Conservation (phyloP, 192 early-diverging fungal genomes). For the Entomortierella lignicola region DNA sequence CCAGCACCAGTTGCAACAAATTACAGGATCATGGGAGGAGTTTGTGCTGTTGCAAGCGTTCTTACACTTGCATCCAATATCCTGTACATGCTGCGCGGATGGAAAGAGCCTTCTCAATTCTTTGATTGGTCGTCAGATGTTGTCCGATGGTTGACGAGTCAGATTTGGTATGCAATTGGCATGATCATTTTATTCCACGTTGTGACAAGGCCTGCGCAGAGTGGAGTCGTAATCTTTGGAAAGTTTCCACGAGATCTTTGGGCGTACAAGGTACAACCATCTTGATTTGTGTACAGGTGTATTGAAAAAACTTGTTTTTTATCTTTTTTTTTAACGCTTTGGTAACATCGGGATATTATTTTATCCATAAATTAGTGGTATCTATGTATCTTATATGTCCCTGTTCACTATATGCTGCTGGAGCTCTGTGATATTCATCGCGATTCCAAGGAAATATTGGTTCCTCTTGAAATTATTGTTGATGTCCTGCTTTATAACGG, state of each 20-base stretch:
- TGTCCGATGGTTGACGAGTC: constrained; percentile 47
- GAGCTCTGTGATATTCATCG: constrained; percentile 43
- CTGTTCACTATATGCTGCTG: constrained; percentile 40
- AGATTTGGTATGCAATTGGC: constrained; percentile 50
- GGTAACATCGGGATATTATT: too few relatives aligned
- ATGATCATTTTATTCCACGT: constrained; percentile 53
- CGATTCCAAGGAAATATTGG: constrained; percentile 39
- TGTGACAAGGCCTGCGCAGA: constrained; percentile 50
- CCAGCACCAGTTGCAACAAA: constrained; percentile 36
- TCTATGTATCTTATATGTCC: constrained; percentile 38
- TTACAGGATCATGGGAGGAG: constrained; percentile 40
- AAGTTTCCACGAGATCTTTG: constrained; percentile 44
- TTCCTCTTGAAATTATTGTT: constrained; percentile 47
- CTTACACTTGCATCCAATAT: constrained; percentile 38
- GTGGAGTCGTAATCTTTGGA: constrained; percentile 51
- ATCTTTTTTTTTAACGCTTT: too few relatives aligned
- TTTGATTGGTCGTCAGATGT: constrained; percentile 17
- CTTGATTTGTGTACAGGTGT: too few relatives aligned
- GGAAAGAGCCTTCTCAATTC: constrained; percentile 31
- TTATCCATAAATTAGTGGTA: constrained; percentile 20
- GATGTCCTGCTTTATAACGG: constrained; percentile 45
- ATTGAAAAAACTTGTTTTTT: too few relatives aligned
- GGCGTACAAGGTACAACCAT: constrained; percentile 53
- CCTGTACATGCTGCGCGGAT: constrained; percentile 49
- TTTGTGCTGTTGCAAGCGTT: constrained; percentile 18